Conservation (phyloP, 495 filamentous ascomycete species). For the Neurospora sp. region DNA sequence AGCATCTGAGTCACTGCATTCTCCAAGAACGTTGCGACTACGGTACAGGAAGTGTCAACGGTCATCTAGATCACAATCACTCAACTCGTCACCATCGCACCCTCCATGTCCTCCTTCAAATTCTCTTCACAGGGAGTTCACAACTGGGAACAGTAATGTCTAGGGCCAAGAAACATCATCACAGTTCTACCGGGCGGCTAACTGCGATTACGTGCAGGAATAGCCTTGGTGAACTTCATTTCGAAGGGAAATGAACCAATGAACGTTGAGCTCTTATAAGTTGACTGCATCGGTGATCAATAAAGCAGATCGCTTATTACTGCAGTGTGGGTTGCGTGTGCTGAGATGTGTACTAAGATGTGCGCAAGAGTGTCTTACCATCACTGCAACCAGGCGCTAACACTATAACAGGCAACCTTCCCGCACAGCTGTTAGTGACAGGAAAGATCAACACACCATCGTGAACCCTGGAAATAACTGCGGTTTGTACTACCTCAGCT, state of each 20-base stretch:
- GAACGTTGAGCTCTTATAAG: background rate
- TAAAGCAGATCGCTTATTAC: background rate
- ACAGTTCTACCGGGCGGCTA: conserved; percentile 7
- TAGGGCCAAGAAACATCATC: background rate
- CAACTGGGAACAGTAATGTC: background rate
- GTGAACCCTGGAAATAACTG: background rate
- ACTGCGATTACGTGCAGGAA: conserved; percentile 9
- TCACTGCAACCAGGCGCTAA: background rate
- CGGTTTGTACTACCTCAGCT: background rate
- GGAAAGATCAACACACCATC: background rate
- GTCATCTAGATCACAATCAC: background rate
- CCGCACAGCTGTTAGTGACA: background rate
- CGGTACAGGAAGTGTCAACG: background rate
- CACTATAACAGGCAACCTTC: background rate
- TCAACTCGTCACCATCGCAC: background rate
- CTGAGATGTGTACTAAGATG: background rate
- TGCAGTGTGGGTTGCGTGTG: background rate
- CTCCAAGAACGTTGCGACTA: background rate
- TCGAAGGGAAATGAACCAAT: background rate
- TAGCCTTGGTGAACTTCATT: background rate
- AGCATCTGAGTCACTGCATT: background rate
- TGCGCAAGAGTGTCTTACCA: background rate
- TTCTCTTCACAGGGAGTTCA: background rate
- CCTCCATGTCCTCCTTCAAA: background rate
- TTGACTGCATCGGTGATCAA: background rate